Evolutionary conservation across 257 asterid species (phyloP).

Genomic region (Solanum ossicruentum): DNA sequence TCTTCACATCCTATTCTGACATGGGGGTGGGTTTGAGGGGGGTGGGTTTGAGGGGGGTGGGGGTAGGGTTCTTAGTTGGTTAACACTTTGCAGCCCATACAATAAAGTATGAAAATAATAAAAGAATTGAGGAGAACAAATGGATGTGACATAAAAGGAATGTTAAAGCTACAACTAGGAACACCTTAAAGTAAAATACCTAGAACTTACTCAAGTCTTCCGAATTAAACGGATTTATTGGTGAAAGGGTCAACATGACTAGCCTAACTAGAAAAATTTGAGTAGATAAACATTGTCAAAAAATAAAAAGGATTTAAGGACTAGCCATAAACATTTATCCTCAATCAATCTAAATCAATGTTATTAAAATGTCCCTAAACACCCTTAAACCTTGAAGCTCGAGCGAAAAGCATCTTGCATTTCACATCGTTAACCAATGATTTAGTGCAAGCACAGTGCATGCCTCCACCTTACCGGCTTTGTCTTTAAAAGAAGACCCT

Average conservation of each 20-base stretch:
- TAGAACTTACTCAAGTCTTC: neutral
- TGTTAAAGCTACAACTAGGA: neutral
- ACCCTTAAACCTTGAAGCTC: neutral
- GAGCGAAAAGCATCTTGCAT: neutral
- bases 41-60: no score
- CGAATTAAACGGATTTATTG: neutral
- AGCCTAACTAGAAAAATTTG: neutral
- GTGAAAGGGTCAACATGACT: neutral
- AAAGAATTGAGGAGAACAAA: neutral
- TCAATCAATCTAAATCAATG: neutral
- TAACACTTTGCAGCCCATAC: no score
- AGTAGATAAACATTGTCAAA: neutral
- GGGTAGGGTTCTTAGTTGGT: no score
- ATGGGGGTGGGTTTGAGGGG: no score
- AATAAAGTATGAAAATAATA: neutral
- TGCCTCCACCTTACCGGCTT: neutral
- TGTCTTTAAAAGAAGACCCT: neutral
- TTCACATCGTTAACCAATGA: neutral
- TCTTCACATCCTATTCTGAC: no score
- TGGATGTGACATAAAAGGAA: neutral
- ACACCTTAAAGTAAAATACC: neutral
- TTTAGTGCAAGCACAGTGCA: neutral
- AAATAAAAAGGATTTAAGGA: neutral
- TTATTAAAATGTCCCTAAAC: neutral
- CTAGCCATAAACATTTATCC: neutral